phyloP scores from a whole-genome alignment of 2,329 filamentous ascomycete species.

The Pseudocercospora pini-densiflorae region DNA sequence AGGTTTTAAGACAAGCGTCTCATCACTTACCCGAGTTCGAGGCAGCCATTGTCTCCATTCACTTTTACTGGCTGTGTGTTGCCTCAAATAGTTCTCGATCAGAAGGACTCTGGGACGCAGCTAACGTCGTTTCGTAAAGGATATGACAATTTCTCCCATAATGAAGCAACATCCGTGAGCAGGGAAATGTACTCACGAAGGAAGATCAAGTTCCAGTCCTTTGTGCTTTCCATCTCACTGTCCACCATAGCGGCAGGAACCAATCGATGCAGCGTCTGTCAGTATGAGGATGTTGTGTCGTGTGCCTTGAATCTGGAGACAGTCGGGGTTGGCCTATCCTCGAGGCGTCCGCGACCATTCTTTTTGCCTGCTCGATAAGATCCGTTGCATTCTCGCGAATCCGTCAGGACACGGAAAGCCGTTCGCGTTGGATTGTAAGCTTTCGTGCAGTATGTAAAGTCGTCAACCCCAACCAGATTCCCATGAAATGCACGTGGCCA shows the following conservation, averaged over 20 bases:
- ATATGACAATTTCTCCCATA: not conserved
- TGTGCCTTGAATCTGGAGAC: not conserved
- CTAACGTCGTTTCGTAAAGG: not conserved
- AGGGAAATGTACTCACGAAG: not conserved
- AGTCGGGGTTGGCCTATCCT: not conserved
- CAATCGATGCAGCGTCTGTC: not conserved
- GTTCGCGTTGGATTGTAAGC: not conserved
- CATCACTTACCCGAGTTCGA: not conserved
- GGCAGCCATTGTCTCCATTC: conserved; percentile 4
- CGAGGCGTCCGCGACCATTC: not conserved
- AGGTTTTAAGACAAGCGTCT: not conserved
- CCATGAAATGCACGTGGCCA: not conserved
- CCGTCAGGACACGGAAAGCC: not conserved
- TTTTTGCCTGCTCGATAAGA: not conserved
- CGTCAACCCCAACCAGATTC: not conserved
- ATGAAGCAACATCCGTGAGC: not conserved
- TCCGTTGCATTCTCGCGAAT: not conserved
- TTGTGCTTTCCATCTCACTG: not conserved
- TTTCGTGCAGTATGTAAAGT: not conserved
- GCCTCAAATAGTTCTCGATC: not conserved
- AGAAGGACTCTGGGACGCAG: not conserved
- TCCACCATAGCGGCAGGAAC: not conserved
- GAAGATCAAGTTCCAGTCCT: not conserved
- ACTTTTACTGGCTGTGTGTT: not conserved
- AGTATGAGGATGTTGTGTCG: not conserved